Evolutionary conservation across 768 basidiomycete genomes (phyloP), one percentile per base, ranked within the genome.

Genomic region (Suillus plorans): DNA sequence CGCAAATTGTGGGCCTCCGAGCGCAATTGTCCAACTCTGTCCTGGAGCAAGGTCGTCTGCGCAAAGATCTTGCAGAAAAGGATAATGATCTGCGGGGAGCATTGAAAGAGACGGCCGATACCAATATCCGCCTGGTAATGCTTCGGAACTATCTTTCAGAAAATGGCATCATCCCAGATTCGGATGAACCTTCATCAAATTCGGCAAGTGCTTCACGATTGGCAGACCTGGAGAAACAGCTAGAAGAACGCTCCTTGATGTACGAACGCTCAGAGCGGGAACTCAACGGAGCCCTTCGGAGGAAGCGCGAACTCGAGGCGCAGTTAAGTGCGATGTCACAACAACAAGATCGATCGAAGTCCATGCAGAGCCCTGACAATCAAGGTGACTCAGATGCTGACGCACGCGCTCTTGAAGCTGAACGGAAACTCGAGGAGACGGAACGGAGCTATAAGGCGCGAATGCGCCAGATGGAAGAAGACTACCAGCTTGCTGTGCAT

Each of bases 401-500:
- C 49, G 78, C 79, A 34, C 83, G 87, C 22, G 85, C 84, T 59
- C 80, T 80, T 50, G 91, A 91, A 69, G 82, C 85, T n/a, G 93
- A 95, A 75, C 86, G 83, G 63, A 91, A 88, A 74, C 82, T 93
- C 64, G 89, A 88, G 60, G 92, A 94, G 74, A 87, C 88, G 36
- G 94, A 95, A 73, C 83, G 85, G 64, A 84, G 81, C 67, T 92
- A 94, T 77, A 91, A 91, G 76, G 81, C 86, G 28, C 87, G 91
- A 63, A 85, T 96, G 79, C 86, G 89, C 70, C 92, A 95, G 74
- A 87, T 99, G 78, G 96, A 99, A 77, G 88, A 92, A 56, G 97
- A 98, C 72, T 99, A 99, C 76, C 92, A 95, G 72, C 87, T 96
- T 60, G 97, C 97, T 16, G 96, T 99, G 63, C 92, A 95, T 74